Evolutionary conservation across 108 stramenopile genomes (phyloP).

Genomic region (Cyclotella sp.): DNA sequence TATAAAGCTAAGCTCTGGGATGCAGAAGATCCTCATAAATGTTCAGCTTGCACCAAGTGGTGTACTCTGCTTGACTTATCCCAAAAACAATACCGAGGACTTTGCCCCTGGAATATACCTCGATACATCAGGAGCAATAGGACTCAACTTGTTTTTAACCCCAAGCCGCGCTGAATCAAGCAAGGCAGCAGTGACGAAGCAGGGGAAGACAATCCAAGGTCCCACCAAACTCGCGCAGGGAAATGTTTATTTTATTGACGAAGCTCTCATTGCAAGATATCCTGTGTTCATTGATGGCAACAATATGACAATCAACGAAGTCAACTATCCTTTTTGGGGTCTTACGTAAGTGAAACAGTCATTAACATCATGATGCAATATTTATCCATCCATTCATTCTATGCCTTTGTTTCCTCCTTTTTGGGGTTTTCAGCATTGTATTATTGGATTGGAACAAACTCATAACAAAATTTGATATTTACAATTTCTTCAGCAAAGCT

Average conservation of each 20-base stretch:
- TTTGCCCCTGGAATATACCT: background rate
- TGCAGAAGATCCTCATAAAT: slow-evolving; percentile 2
- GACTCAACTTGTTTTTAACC: background rate
- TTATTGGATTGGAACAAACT: background rate
- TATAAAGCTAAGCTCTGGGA: background rate
- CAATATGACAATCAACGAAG: background rate
- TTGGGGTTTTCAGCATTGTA: background rate
- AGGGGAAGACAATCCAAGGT: background rate
- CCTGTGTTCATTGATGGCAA: slow-evolving; percentile 2
- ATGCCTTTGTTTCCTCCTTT: background rate
- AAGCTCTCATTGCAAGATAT: slow-evolving; percentile 3
- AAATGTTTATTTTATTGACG: background rate
- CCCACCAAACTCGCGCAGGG: background rate
- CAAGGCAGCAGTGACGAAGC: background rate
- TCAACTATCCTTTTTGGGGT: background rate
- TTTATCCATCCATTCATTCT: background rate
- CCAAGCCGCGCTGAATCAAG: background rate
- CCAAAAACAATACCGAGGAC: slow-evolving; percentile 5
- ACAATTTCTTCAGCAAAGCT: background rate
- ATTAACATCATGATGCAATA: background rate
- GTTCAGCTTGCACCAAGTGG: slow-evolving; percentile 5
- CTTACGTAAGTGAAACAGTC: background rate
- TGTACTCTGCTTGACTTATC: slow-evolving; percentile 2
- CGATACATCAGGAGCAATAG: background rate
- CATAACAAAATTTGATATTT: background rate